phyloP scores from a whole-genome alignment of 163 green algal species.

The Chlorella variabilis region DNA sequence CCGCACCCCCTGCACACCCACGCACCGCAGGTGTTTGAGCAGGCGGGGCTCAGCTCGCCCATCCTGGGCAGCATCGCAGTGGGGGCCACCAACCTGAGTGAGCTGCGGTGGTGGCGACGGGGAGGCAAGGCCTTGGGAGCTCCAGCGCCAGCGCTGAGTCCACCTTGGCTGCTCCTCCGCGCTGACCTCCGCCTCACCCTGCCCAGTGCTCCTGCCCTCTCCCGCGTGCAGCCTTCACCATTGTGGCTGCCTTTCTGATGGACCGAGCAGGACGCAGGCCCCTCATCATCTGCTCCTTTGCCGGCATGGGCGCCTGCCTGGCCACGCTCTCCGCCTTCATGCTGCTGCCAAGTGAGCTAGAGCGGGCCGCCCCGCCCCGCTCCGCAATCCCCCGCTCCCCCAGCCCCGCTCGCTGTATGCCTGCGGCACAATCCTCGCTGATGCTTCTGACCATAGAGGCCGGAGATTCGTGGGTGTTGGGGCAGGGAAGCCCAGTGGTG shows the following conservation, averaged over 20 bases:
- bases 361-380: no score
- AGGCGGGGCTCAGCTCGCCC: slow-evolving; percentile 54
- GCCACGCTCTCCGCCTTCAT: slow-evolving; percentile 41
- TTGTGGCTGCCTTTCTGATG: slow-evolving; percentile 59
- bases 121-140: no score
- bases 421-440: no score
- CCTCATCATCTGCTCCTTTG: slow-evolving; percentile 50
- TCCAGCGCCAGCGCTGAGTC: no score
- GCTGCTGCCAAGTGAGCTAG: slow-evolving; percentile 29
- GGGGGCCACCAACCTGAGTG: slow-evolving; percentile 56
- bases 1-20: not conserved
- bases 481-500: no score
- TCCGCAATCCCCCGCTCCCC: no score
- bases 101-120: not conserved
- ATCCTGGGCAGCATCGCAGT: slow-evolving; percentile 59
- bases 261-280: slow-evolving; percentile 58
- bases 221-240: slow-evolving; percentile 38
- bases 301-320: slow-evolving; percentile 56
- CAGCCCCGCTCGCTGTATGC: no score
- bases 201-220: not conserved
- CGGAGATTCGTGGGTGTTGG: no score
- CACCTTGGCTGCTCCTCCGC: no score
- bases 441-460: no score
- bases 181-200: not conserved
- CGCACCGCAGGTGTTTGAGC: slow-evolving; percentile 48